Evolutionary conservation across 345 rosid genomes (phyloP).

Genomic region (Gossypium arboreum): DNA sequence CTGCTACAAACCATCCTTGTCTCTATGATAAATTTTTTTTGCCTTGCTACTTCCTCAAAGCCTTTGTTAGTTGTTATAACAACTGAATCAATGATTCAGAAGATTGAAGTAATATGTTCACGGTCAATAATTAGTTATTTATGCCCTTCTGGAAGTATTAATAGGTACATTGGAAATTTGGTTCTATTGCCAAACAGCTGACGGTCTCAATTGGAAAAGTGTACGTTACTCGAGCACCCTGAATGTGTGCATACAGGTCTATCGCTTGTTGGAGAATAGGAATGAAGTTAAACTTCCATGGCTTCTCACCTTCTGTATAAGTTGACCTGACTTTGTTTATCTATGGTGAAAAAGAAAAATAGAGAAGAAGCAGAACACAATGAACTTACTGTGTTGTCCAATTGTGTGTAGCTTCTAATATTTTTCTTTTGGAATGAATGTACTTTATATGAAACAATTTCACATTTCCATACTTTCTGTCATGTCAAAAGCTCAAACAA

Average conservation of each 20-base stretch:
- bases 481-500: conserved; percentile 14
- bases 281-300: background rate
- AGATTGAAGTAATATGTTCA: background rate
- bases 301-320: background rate
- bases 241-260: background rate
- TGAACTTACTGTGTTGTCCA: background rate
- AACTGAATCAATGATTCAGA: background rate
- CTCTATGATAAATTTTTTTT: background rate
- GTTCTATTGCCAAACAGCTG: background rate
- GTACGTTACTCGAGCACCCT: background rate
- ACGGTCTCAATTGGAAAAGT: background rate
- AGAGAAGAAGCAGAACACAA: background rate
- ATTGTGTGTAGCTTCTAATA: background rate
- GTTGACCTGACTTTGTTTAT: conserved; percentile 2
- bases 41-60: background rate
- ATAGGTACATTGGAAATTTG: background rate
- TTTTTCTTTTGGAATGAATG: conserved; percentile 1
- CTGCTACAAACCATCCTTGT: background rate
- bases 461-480: background rate
- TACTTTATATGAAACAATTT: background rate
- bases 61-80: background rate
- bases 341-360: background rate
- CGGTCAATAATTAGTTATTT: background rate
- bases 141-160: background rate
- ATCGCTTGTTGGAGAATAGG: background rate